Conservation (phyloP, 768 basidiomycete species). For the Grammothele lineata region DNA sequence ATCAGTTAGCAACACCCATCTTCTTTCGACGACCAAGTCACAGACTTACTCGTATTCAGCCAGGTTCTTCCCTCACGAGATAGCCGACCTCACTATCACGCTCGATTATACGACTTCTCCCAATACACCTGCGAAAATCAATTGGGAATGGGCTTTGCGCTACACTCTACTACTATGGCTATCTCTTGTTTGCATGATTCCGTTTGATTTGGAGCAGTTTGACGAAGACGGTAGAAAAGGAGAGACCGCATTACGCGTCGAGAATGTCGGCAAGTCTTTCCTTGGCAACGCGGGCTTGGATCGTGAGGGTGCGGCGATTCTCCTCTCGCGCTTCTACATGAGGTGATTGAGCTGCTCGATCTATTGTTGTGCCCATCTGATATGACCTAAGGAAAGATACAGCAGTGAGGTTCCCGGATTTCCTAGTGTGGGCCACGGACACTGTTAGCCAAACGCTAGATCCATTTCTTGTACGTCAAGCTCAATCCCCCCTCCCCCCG, state of each 20-base stretch:
- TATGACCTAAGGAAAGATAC: conserved; percentile 71
- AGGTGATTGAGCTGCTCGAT: too few relatives aligned
- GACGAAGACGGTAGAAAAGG: conserved; percentile 55
- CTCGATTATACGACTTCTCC: conserved; percentile 56
- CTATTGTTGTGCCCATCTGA: too few relatives aligned
- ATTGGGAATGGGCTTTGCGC: conserved; percentile 71
- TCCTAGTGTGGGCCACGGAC: conserved; percentile 46
- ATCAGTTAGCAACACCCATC: conserved; percentile 65
- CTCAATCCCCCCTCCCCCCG: conserved; percentile 1
- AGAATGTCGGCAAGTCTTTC: conserved; percentile 52
- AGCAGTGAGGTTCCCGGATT: conserved; percentile 41
- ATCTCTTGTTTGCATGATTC: conserved; percentile 90
- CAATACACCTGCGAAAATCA: conserved; percentile 37
- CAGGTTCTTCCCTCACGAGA: conserved; percentile 91
- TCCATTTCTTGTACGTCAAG: conserved; percentile 45
- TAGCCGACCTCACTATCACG: conserved; percentile 74
- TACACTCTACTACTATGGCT: conserved; percentile 89
- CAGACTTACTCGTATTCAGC: conserved; percentile 48
- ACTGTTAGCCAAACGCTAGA: conserved; percentile 37
- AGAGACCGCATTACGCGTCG: conserved; percentile 52
- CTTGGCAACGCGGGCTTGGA: conserved; percentile 75
- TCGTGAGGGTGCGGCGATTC: conserved; percentile 73
- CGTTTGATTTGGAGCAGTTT: conserved; percentile 86
- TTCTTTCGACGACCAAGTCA: conserved; percentile 1
- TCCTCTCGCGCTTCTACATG: conserved; percentile 79